Evolutionary conservation across 371 early-diverging fungal genomes (phyloP).

Genomic region (Mortierella sp.): DNA sequence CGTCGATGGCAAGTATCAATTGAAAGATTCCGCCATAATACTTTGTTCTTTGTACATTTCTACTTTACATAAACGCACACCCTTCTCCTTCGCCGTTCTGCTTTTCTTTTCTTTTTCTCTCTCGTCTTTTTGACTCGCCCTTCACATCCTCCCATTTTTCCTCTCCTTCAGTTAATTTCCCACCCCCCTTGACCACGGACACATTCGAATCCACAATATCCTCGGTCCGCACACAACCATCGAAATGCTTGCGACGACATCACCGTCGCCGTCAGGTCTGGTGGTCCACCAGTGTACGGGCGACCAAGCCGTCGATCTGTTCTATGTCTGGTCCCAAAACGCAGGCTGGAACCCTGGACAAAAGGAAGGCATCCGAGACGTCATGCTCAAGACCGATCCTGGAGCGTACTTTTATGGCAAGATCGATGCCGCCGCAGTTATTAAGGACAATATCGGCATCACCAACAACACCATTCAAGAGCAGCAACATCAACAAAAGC

Average conservation of each 20-base stretch:
- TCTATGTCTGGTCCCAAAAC: constrained; percentile 27
- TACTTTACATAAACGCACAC: no score
- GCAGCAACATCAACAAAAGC: neutral
- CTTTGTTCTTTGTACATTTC: no score
- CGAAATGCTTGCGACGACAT: neutral
- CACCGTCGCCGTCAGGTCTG: neutral
- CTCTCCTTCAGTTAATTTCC: neutral
- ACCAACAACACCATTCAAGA: neutral
- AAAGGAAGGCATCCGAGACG: constrained; percentile 36
- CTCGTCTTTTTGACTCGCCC: no score
- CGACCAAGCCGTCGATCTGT: constrained; percentile 27
- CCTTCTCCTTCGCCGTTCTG: no score
- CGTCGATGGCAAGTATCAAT: no score
- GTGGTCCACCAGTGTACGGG: constrained; percentile 1
- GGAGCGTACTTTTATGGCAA: constrained; percentile 38
- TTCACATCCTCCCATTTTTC: neutral
- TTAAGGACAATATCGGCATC: neutral
- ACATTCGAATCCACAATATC: neutral
- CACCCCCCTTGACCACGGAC: no score
- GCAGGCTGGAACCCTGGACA: constrained; percentile 53
- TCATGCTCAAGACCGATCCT: constrained; percentile 32
- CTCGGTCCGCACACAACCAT: neutral
- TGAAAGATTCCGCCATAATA: no score
- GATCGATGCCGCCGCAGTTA: neutral
- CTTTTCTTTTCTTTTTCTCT: no score